Base-by-base conservation (phyloP, 1,284 basidiomycete species). In the Pseudozyma pruni region DNA sequence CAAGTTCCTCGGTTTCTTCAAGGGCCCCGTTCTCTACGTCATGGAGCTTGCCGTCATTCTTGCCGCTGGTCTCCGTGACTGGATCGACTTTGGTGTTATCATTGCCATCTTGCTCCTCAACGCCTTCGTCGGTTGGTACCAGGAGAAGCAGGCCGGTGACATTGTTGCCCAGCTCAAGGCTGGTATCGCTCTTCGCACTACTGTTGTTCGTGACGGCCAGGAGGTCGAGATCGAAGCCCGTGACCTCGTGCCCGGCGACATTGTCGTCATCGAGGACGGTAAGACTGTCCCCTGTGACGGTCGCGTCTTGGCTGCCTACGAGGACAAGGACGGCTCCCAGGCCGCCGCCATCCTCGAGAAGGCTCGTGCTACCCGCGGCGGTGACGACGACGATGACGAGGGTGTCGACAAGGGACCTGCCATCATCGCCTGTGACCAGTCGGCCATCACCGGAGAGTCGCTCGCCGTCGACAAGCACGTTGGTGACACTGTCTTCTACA, bases 61-160 rank as follows among this genome's bases (percentile, higher is more conserved):
- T 40, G 80, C 83, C 35, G 83, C 75, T 58, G 83, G 83, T 83
- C 79, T 83, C n/a, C 81, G 74, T 55, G 83, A 83, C 74, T 84
- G 83, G 83, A 83, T 83, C 62, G 86, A 87, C 77, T 86, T 87
- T 74, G 86, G 86, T 81, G 86, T 87, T 45, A 86, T 86, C 55
- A 84, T 84, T 54, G 75, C 80, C 71, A 74, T 68, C 39, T 52
- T 75, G 42, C 56, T 83, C 46, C 78, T 84, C 66, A 87, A 87
- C 83, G 86, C 86, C 40, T 83, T 85, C 54, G 86, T 87, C 67
- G 86, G 86, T 50, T 87, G 86, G 86, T 87, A 87, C 77, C 74
- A 87, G 75, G 86, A 87, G 74, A 87, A 87, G 84, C 79, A 83
- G 83, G 83, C 85, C 34, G 85, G 85, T 52, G 85, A 86, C 76